A percentile compares a stretch with the other conserved stretches of the same genome.
These are phyloP conservation scores for Plasmodiophora brassicae DNA, from an alignment of 208 protist genomes.

Conservation along the genomic window DNA sequence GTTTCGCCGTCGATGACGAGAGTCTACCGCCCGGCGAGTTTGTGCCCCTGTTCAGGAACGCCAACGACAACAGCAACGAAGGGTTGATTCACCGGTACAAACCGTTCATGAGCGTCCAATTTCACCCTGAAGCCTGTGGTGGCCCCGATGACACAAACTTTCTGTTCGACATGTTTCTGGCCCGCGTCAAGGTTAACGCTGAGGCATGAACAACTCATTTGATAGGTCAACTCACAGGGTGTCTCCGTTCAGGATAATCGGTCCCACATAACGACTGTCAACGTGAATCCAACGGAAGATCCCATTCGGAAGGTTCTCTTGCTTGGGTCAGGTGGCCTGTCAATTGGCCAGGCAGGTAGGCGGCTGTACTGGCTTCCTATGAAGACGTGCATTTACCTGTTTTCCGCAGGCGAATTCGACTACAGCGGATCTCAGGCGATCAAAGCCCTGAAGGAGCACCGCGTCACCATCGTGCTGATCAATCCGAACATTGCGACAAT, in stretches of 20 bases:
- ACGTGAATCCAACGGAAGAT: background rate
- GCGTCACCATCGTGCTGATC: slow-evolving; percentile 90
- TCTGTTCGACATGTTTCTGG: slow-evolving; percentile 90
- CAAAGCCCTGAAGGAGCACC: slow-evolving; percentile 95
- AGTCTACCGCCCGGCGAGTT: slow-evolving; percentile 79
- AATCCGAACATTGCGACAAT: slow-evolving; percentile 99
- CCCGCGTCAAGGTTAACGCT: background rate
- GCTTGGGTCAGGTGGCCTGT: slow-evolving; percentile 87
- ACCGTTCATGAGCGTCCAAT: slow-evolving; percentile 39
- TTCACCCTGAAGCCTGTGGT: slow-evolving; percentile 65
- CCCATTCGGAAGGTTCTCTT: slow-evolving; percentile 75
- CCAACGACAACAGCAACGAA: slow-evolving; percentile 94
- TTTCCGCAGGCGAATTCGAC: slow-evolving; percentile 90
- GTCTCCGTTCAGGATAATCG: background rate
- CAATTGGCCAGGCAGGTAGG: slow-evolving; percentile 91
- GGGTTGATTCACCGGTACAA: slow-evolving; percentile 59
- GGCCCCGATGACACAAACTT: slow-evolving; percentile 94
- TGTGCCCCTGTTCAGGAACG: slow-evolving; percentile 89
- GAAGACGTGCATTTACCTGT: background rate
- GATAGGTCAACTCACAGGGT: background rate
- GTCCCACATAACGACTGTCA: slow-evolving; percentile 3
- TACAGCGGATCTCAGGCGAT: slow-evolving; percentile 95
- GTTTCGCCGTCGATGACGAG: slow-evolving; percentile 88
- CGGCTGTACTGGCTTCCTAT: too few relatives aligned
- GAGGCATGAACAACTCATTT: background rate